Evolutionary conservation across 1,284 basidiomycete genomes (phyloP).

Genomic region (Malassezia japonica): DNA sequence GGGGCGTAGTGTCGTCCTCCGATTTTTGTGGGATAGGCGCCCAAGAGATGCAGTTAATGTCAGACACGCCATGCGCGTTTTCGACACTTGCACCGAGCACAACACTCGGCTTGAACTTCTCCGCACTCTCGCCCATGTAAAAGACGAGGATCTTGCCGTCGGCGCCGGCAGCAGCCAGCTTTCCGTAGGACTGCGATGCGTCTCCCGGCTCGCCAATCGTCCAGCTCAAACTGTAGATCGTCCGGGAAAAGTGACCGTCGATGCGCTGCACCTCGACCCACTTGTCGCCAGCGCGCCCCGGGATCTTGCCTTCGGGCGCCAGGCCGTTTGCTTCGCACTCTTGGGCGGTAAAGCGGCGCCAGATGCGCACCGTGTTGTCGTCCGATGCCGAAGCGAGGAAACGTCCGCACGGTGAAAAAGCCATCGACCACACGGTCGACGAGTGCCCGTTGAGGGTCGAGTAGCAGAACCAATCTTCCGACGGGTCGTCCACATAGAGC

Average conservation of each 20-base stretch:
- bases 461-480: slow-evolving; percentile 88
- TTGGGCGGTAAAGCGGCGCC: slow-evolving; percentile 47
- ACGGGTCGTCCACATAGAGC: slow-evolving; percentile 84
- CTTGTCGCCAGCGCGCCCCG: slow-evolving; percentile 42
- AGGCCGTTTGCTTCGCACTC: slow-evolving; percentile 37
- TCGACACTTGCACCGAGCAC: slow-evolving; percentile 42
- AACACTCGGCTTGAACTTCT: background rate
- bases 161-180: slow-evolving; percentile 64
- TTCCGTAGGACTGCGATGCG: slow-evolving; percentile 54
- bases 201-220: slow-evolving; percentile 29
- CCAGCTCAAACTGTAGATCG: slow-evolving; percentile 74
- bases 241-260: slow-evolving; percentile 56
- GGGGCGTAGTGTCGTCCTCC: slow-evolving; percentile 21
- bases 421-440: slow-evolving; percentile 78
- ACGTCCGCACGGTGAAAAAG: slow-evolving; percentile 65
- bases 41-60: slow-evolving; percentile 70
- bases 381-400: slow-evolving; percentile 73
- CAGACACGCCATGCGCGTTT: slow-evolving; percentile 62
- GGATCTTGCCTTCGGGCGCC: slow-evolving; percentile 32
- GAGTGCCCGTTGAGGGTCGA: slow-evolving; percentile 68
- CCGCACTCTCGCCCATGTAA: slow-evolving; percentile 52
- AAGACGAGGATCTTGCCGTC: slow-evolving; percentile 69
- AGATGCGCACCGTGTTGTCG: slow-evolving; percentile 61
- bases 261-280: slow-evolving; percentile 48
- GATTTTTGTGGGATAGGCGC: slow-evolving; percentile 50